Percentiles rank a stretch among this genome's conserved stretches.
Conservation (phyloP, 805 yeast species). For the Sugiyamaella valdiviana region DNA sequence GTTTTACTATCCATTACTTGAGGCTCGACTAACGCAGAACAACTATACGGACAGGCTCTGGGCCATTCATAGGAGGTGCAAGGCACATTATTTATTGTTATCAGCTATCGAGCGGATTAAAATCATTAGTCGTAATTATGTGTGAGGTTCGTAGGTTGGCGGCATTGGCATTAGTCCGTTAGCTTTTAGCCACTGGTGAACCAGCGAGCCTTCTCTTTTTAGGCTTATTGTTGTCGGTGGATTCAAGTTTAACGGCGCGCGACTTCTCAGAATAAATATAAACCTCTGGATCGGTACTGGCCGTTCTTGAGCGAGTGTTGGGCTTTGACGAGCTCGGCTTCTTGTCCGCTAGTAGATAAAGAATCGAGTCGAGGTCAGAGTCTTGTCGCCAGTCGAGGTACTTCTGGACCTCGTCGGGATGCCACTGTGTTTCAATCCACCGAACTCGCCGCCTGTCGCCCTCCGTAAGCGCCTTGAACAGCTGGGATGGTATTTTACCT, state of each 20-base stretch:
- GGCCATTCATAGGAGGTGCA: background rate
- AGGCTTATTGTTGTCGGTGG: too few species aligned
- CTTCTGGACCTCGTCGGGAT: background rate
- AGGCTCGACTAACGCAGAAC: background rate
- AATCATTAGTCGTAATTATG: background rate
- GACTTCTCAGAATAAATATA: too few species aligned
- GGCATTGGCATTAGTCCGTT: background rate
- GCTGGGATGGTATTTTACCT: background rate
- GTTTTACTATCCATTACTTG: background rate
- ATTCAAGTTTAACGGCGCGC: too few species aligned
- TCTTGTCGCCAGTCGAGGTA: background rate
- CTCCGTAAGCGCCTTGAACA: background rate
- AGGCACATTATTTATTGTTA: too few species aligned
- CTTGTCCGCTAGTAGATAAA: too few species aligned
- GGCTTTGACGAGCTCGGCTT: too few species aligned
- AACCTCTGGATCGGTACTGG: too few species aligned
- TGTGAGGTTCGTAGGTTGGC: background rate
- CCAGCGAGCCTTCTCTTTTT: too few species aligned
- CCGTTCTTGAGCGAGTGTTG: too few species aligned
- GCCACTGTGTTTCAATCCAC: background rate
- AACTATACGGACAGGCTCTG: constrained; percentile 3
- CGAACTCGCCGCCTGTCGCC: background rate
- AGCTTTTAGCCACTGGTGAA: too few species aligned
- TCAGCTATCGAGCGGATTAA: too few species aligned
- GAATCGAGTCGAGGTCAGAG: background rate